These are phyloP conservation scores for Aspergillaceae sp. DNA, from an alignment of 2,329 filamentous ascomycete genomes.

Conservation along the genomic window DNA sequence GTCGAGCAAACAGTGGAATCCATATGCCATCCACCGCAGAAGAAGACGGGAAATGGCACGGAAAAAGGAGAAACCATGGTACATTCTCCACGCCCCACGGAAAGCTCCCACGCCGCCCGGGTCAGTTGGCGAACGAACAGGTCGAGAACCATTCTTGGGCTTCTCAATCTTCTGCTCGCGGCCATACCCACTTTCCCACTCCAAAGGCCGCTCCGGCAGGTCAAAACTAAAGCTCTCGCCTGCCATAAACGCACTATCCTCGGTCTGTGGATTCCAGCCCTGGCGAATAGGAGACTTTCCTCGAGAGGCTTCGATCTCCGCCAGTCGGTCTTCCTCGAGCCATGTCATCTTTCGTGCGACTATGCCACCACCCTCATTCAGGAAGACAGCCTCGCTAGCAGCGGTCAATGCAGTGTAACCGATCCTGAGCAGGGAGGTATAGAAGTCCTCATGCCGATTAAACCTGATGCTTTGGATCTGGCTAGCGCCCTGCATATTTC, in stretches of 20 bases:
- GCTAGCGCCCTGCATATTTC: conserved; percentile 85
- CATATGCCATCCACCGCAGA: conserved; percentile 49
- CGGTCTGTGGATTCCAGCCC: conserved; percentile 7
- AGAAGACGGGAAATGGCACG: conserved; percentile 63
- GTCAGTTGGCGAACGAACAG: conserved; percentile 28
- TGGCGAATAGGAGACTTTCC: conserved; percentile 12
- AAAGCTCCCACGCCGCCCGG: conserved; percentile 65
- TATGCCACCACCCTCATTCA: conserved; percentile 78
- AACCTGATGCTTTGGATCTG: conserved; percentile 74
- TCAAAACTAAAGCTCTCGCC: conserved; percentile 28
- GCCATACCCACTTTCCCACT: conserved; percentile 41
- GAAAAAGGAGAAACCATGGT: conserved; percentile 65
- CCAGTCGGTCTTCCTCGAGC: conserved; percentile 78
- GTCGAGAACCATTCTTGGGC: conserved; percentile 24
- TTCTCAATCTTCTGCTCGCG: conserved; percentile 39
- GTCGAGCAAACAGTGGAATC: conserved; percentile 47
- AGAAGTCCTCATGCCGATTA: conserved; percentile 87
- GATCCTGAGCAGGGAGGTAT: conserved; percentile 75
- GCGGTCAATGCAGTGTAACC: conserved; percentile 86
- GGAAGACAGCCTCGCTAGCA: conserved; percentile 88
- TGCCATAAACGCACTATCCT: conserved; percentile 18
- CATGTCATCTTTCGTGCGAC: conserved; percentile 71
- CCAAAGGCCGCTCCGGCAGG: conserved; percentile 19
- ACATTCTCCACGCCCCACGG: conserved; percentile 69
- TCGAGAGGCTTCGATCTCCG: conserved; percentile 57